Base-by-base conservation (phyloP, 2,329 filamentous ascomycete species). In the Aspergillus amoenus region DNA sequence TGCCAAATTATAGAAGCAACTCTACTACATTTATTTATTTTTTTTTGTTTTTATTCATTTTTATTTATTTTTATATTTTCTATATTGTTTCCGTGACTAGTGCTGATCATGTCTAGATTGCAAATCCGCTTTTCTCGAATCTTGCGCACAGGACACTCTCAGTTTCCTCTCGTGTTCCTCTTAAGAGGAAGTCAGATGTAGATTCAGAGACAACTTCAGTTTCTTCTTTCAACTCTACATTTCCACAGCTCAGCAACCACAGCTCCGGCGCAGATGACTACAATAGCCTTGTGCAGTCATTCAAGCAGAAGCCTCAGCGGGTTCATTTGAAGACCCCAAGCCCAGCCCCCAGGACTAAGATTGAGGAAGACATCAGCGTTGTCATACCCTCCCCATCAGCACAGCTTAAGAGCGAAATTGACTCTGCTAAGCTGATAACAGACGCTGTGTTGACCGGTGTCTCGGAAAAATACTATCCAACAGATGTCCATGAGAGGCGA, bases 351-450 rank as follows among this genome's bases (percentile, higher is more conserved):
- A 17, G 56, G 17, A 17, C 46, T 40, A 17, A 58, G 17, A n/a
- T 49, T 40, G n/a, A 30, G 7, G 57, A 18, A 15, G 17, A 48
- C 3, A 11, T 66, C 15, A 63, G 57, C 15, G 68, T 70, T 2
- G 62, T 69, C 3, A 54, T 70, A 13, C 66, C 68, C 1, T 66
- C 66, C 7, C 67, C 68, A 1, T 66, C 68, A 2, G 44, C 42
- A 15, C 55, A 61, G n/a, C 59, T 64, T 8, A 57, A 51, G 27
- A 49, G 49, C 17, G 58, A 66, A 37, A 58, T 67, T 15, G 54
- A 56, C 9, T 45, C 54, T 40, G 56, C 63, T 0, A 30, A 56
- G 2, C 58, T 57, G 48, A 52, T 53, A 18, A 5, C 46, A 21
- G 9, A 22, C 44, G 34, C 9, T 12, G 45, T 59, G 37, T 32